Base-by-base conservation (phyloP, 805 yeast genomes). In the Yamadazyma olivae region DNA sequence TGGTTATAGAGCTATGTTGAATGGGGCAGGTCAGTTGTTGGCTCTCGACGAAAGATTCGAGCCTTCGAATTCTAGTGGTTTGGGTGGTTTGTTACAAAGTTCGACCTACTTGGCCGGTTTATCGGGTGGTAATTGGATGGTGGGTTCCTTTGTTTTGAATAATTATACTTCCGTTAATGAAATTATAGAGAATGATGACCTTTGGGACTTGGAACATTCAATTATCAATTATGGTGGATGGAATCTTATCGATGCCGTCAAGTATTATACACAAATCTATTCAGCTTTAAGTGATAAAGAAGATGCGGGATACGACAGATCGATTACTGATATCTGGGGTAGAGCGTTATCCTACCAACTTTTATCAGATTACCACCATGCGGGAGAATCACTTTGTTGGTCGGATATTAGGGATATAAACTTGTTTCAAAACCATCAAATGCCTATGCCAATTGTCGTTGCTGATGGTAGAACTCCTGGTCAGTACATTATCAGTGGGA, bases 1-100 rank as follows among this genome's bases (percentile, higher is more conserved):
- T 53, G 96, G 96, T 3, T 88, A 85, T 57, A 73, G 96, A 43
- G 95, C 96, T 22, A 85, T 88, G 90, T 69, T 81, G 71, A 35
- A 45, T 40, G 96, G 95, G 1, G 96, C 95, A 8, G 96, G 96
- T 27, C 80, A 83, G 57, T 61, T 89, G 21, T 64, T 90, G 1
- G 95, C 91, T 0, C 59, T 85, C 38, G 96, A 88, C 57, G 78
- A 79, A 51, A 66, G 95, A 48, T 79, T 88, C 3, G 59, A 51
- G 6, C 74, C 71, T 38, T 66, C 77, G 3, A 62, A 61, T 18
- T 66, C 70, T 4, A 54, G 61, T 24, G 88, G 89, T 10, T 58
- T 88, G 32, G 95, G 95, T 25, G 95, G 95, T 5, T 58, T 89
- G 17, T 61, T 88, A 25, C 89, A 83, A 51, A 61, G 84, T 3